Evolutionary conservation across 2,329 filamentous ascomycete species (phyloP), one percentile per base, ranked within the genome.

Genomic region (Hypomyces perniciosus): DNA sequence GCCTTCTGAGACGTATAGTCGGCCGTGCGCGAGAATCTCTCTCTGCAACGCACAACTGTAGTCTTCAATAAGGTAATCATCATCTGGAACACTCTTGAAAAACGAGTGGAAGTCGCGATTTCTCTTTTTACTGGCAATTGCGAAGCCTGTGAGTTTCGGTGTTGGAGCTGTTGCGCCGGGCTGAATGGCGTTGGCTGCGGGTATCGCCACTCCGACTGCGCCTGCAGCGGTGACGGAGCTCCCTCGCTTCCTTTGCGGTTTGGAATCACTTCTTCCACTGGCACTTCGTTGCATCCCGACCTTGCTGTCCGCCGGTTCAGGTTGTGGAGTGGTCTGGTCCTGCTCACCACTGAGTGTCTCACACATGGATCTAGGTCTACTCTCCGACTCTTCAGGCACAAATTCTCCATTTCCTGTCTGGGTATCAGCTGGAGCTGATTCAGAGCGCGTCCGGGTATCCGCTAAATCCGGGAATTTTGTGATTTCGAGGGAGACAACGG

Each of bases 11-110:
- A 99, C 89, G 63, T 99, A 99, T 10, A 99, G 78, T 38, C 93
- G 82, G 5, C 93, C 93, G 59, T 96, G 93, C 6, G 95, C 83
- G 34, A 99, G 80, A 54, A 99, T 99, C 65, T 99, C 95, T 58
- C 91, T 84, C 68, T 99, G 93, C 53, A 99, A 69, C 4, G 93
- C 93, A 66, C 93, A 96, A 67, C 93, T 96, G 68, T 97, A 99
- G 67, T 99, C 93, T 65, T 99, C 93, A 57, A 99, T 97, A 28
- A 99, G 78, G 64, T 96, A 96, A 68, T 99, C 93, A 62, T 99
- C 93, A 58, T 97, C 92, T 1, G 95, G 93, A 1, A 99, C 93
- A 65, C 91, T 97, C 69, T 93, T 88, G 75, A 99, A 99, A 2
- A 96, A 73, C 53, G 80, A 81, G 67, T 99, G 93, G 62, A 97